A percentile compares a stretch with the other conserved stretches of the same genome.
These are phyloP conservation scores for Cladorrhinum samala DNA, from an alignment of 495 filamentous ascomycete genomes.

Conservation along the genomic window DNA sequence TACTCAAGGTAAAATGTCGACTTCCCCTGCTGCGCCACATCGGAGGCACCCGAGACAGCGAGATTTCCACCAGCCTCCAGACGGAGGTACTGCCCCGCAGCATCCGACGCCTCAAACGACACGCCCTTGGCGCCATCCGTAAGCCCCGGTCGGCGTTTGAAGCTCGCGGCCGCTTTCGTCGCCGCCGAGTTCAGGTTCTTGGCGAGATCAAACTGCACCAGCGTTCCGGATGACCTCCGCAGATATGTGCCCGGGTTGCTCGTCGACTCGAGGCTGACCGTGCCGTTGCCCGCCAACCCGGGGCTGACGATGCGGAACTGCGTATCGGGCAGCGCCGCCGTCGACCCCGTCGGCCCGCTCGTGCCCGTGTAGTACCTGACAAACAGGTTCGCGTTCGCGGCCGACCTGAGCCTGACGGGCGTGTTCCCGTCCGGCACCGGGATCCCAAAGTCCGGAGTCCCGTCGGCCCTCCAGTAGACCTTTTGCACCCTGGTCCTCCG, in stretches of 20 bases:
- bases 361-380: constrained; percentile 7
- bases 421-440: constrained; percentile 22
- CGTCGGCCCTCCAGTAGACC: constrained; percentile 40
- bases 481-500: constrained; percentile 46
- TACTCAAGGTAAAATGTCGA: constrained; percentile 17
- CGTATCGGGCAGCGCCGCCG: constrained; percentile 11
- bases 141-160: constrained; percentile 9
- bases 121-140: constrained; percentile 8
- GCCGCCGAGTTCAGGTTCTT: constrained; percentile 6
- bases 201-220: constrained; percentile 10
- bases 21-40: neutral
- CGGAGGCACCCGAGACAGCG: neutral
- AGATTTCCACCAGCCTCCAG: constrained; percentile 6
- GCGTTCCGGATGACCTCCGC: constrained; percentile 3
- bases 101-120: constrained; percentile 16
- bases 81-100: constrained; percentile 8
- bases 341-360: neutral
- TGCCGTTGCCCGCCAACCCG: constrained; percentile 12
- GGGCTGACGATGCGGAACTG: constrained; percentile 17
- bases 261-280: constrained; percentile 19
- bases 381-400: neutral
- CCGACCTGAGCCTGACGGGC: constrained; percentile 10
- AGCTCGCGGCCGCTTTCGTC: constrained; percentile 15
- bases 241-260: constrained; percentile 16
- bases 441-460: constrained; percentile 42